Percentiles rank a stretch among this genome's conserved stretches.
Conservation (phyloP, 495 filamentous ascomycete genomes). For the Podospora comata region DNA sequence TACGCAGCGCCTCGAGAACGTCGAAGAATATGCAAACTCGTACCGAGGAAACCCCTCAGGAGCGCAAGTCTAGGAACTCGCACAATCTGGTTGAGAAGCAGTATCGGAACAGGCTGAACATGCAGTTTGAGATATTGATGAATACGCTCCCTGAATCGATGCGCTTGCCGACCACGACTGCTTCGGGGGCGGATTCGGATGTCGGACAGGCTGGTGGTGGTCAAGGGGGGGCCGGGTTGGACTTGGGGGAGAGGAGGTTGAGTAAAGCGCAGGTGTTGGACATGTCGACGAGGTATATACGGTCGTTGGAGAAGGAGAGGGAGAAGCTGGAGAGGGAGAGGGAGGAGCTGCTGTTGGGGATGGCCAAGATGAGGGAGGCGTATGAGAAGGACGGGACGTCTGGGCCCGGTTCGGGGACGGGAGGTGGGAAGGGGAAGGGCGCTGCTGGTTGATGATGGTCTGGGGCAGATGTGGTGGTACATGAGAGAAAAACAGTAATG, state of each 20-base stretch:
- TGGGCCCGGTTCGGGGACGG: background rate
- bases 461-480: background rate
- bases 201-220: background rate
- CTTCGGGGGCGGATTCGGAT: background rate
- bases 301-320: constrained; percentile 38
- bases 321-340: constrained; percentile 36
- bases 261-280: constrained; percentile 49
- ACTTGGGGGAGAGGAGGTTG: constrained; percentile 37
- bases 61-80: constrained; percentile 41
- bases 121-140: constrained; percentile 46
- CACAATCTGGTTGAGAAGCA: constrained; percentile 51
- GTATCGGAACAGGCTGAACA: constrained; percentile 48
- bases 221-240: constrained; percentile 10
- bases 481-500: background rate
- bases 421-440: background rate
- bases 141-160: constrained; percentile 41
- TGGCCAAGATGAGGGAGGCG: constrained; percentile 28
- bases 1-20: constrained; percentile 42
- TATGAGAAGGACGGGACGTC: background rate
- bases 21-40: constrained; percentile 41
- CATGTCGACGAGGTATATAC: constrained; percentile 44
- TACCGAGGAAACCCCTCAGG: constrained; percentile 34
- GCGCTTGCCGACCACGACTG: constrained; percentile 13
- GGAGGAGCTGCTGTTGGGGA: constrained; percentile 31
- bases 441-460: background rate